A percentile compares a stretch with the other conserved stretches of the same genome.
These are phyloP conservation scores for Bretschneidera sinensis DNA, from an alignment of 345 rosid species.

Conservation along the genomic window DNA sequence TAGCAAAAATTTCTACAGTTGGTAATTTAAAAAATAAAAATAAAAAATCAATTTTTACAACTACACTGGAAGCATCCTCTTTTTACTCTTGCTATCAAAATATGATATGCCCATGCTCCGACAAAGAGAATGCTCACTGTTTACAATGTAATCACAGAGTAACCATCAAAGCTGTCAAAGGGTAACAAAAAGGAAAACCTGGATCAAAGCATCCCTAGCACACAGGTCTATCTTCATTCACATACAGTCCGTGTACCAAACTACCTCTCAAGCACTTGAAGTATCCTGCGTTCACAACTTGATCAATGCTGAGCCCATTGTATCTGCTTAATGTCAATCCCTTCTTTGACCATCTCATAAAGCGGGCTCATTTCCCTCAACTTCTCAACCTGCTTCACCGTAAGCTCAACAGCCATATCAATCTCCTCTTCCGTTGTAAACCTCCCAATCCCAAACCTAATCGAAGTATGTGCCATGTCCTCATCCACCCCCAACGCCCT, in stretches of 20 bases:
- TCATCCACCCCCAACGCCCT: constrained; percentile 98
- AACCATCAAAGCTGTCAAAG: background rate
- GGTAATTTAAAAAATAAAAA: too few species aligned
- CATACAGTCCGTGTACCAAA: background rate
- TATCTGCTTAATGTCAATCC: constrained; percentile 75
- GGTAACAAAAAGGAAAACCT: background rate
- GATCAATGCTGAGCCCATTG: constrained; percentile 92
- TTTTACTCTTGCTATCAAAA: background rate
- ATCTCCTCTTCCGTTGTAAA: constrained; percentile 88
- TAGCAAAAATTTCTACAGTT: too few species aligned
- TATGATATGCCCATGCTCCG: background rate
- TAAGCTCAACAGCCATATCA: constrained; percentile 75
- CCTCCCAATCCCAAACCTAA: constrained; percentile 95
- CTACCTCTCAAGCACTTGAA: background rate
- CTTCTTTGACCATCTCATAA: constrained; percentile 92
- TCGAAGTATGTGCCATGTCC: constrained; percentile 97
- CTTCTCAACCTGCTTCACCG: constrained; percentile 82
- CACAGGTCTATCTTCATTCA: background rate
- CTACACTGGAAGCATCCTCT: background rate
- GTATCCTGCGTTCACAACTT: background rate
- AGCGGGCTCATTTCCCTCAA: constrained; percentile 97
- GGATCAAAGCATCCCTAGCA: background rate
- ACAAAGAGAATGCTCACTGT: background rate
- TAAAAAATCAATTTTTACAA: too few species aligned
- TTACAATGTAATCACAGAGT: background rate